Evolutionary conservation across 306 rosid genomes (phyloP), one percentile per base, ranked within the genome.

Genomic region (Cucurbita argyrosperma): DNA sequence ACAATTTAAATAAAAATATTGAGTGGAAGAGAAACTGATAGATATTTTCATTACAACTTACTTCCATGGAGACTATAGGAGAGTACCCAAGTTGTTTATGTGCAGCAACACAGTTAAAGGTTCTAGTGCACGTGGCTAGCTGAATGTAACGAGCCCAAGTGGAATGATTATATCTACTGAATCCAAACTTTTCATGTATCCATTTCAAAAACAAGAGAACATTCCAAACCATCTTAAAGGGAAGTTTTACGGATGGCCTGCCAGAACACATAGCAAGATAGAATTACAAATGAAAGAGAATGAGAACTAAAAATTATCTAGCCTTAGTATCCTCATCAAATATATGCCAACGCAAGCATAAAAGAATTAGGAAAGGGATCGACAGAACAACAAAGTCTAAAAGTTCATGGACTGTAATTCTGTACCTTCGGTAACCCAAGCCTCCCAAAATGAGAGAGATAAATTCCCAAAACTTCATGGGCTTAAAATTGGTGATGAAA

Each of bases 401-500:
- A 50, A 21, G 39, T 26, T 49, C 43, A 49, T 49, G 74, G 6
- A 11, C 74, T 69, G 30, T 21, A 49, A 49, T 49, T 13, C 14
- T 77, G 76, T 83, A 92, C 98, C 96, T 90, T 83, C 50, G 89
- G 80, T 87, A 90, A 74, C 91, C 96, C 79, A 92, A 86, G 77
- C 92, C 90, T 75, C 84, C 87, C 56, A 82, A 74, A 70, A 88
- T 78, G 67, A 76, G 85, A 18, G 89, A 84, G 38, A 85, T 75
- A 81, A 92, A 92, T 46, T 83, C 87, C 91, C 90, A 83, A 80
- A 90, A 90, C 76, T 85, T 88, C 80, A 81, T 80, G 71, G 96
- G 91, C 87, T 85, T 82, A 56, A 87, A 78, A 82, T 92, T 88
- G 4, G 98, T 83, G 81, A 92, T 87, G 80, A 90, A 90, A 87